phyloP scores from a whole-genome alignment of 495 filamentous ascomycete species.

The Stereocaulon alpinum region DNA sequence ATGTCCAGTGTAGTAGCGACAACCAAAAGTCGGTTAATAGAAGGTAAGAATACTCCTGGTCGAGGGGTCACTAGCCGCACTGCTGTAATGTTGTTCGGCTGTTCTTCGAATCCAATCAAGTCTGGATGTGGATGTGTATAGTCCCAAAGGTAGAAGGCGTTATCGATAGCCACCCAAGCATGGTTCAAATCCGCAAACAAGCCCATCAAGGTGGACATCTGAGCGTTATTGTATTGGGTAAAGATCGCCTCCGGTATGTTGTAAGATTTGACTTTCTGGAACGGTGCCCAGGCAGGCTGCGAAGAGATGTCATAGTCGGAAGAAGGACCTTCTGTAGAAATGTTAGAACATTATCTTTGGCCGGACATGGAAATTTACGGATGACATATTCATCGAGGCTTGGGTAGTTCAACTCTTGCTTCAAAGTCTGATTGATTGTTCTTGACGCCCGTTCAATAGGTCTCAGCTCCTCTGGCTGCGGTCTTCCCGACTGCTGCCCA shows the following conservation, averaged over 20 bases:
- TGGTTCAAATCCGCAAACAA: constrained; percentile 87
- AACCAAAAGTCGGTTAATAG: constrained; percentile 77
- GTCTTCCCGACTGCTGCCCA: constrained; percentile 2
- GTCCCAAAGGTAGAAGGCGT: constrained; percentile 93
- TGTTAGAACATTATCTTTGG: constrained; percentile 9
- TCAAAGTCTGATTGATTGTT: constrained; percentile 71
- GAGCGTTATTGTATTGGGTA: constrained; percentile 74
- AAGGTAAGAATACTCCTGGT: constrained; percentile 67
- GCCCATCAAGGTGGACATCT: constrained; percentile 80
- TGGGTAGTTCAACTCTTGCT: constrained; percentile 68
- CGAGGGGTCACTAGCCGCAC: constrained; percentile 75
- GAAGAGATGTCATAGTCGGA: constrained; percentile 77
- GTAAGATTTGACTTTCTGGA: constrained; percentile 70
- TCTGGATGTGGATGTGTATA: constrained; percentile 81
- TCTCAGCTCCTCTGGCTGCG: constrained; percentile 14
- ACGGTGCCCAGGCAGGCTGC: constrained; percentile 69
- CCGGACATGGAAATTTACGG: constrained; percentile 48
- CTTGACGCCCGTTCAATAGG: constrained; percentile 66
- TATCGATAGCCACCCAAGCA: constrained; percentile 93
- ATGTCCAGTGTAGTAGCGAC: constrained; percentile 79
- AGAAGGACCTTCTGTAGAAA: constrained; percentile 60
- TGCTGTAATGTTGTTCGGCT: constrained; percentile 75
- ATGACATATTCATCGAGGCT: constrained; percentile 82
- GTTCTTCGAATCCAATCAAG: constrained; percentile 85
- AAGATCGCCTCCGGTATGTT: constrained; percentile 82